Percentiles rank a stretch among this genome's conserved stretches.
phyloP scores from a whole-genome alignment of 108 stramenopile species.

The Nitzschia sp. region DNA sequence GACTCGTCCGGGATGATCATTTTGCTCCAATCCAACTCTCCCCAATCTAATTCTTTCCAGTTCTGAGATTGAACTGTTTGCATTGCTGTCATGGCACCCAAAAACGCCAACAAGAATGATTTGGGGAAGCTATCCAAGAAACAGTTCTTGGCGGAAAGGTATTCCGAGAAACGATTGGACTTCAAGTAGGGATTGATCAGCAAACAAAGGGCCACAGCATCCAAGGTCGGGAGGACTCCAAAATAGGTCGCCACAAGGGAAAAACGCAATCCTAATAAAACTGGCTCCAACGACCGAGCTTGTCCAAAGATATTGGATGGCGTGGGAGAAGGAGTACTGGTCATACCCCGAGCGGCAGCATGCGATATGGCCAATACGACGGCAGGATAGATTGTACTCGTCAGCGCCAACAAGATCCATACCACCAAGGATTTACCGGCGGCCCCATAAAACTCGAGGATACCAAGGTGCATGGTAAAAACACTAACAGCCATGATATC shows the following conservation, averaged over 20 bases:
- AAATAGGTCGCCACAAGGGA: conserved; percentile 14
- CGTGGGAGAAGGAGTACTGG: conserved; percentile 7
- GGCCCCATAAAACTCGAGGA: conserved; percentile 16
- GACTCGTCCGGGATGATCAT: not conserved
- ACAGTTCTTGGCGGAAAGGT: not conserved
- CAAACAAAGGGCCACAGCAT: conserved; percentile 11
- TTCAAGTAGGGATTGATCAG: not conserved
- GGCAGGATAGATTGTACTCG: conserved; percentile 24
- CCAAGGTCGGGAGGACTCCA: conserved; percentile 15
- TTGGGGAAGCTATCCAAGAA: not conserved
- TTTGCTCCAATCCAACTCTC: not conserved
- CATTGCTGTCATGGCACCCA: not conserved
- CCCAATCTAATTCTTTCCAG: not conserved
- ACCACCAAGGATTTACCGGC: conserved; percentile 12
- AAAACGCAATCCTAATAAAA: conserved; percentile 32
- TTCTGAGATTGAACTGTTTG: not conserved
- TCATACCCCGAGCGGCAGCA: conserved; percentile 12
- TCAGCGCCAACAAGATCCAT: conserved; percentile 16
- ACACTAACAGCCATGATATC: conserved; percentile 9
- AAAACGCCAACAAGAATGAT: not conserved
- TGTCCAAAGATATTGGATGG: conserved; percentile 2
- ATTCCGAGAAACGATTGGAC: not conserved
- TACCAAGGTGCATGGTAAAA: conserved; percentile 18
- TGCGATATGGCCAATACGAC: conserved; percentile 26
- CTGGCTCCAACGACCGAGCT: conserved; percentile 26